A percentile compares a stretch with the other conserved stretches of the same genome.
phyloP scores from a whole-genome alignment of 1,284 basidiomycete species.

The Heterobasidion irregulare region DNA sequence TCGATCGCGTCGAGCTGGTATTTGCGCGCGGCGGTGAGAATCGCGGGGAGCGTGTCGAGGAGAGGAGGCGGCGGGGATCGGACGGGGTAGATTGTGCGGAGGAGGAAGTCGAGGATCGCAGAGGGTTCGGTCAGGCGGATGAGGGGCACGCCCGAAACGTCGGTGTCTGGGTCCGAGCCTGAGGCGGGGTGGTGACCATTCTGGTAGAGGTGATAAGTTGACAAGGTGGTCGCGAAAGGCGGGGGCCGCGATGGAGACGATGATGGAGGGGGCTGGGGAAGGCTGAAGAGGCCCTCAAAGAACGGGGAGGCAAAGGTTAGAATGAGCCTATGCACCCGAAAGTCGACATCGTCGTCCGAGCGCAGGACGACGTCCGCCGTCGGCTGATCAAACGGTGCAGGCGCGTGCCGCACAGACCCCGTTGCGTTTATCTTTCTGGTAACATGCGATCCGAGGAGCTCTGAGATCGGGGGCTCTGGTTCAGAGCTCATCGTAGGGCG shows the following conservation, averaged over 20 bases:
- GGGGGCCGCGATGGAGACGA: neutral
- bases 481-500: too few species aligned
- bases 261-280: neutral
- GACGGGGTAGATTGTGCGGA: constrained; percentile 5
- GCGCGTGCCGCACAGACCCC: too few species aligned
- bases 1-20: neutral
- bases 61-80: neutral
- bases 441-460: too few species aligned
- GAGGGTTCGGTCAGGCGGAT: constrained; percentile 1
- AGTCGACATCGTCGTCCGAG: constrained; percentile 26
- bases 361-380: constrained; percentile 26
- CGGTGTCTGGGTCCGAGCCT: neutral
- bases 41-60: neutral
- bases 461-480: too few species aligned
- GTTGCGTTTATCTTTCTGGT: too few species aligned
- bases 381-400: constrained; percentile 2
- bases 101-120: neutral
- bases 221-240: neutral
- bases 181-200: too few species aligned
- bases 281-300: constrained; percentile 26
- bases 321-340: constrained; percentile 22
- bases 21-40: constrained; percentile 1
- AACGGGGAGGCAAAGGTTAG: constrained; percentile 25
- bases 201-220: neutral
- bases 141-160: neutral